Percentiles rank a stretch among this genome's conserved stretches.
Evolutionary conservation across 768 basidiomycete genomes (phyloP).

Genomic region (Leccinum variicolor): DNA sequence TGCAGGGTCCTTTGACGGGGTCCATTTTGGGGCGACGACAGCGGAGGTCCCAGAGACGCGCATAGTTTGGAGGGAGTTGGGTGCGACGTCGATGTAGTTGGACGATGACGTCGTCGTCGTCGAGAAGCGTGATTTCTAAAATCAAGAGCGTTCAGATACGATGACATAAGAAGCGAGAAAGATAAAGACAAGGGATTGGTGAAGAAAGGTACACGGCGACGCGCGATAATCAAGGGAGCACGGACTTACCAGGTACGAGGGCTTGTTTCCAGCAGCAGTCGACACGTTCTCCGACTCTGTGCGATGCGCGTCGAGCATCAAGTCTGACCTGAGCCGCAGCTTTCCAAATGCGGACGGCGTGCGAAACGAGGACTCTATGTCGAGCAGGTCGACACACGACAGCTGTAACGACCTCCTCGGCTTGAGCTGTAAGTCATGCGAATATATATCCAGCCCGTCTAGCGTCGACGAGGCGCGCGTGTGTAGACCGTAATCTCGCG

Average conservation of each 20-base stretch:
- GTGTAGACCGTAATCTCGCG: constrained; percentile 7
- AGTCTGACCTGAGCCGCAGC: constrained; percentile 19
- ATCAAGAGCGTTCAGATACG: background rate
- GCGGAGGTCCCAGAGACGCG: background rate
- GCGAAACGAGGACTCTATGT: constrained; percentile 17
- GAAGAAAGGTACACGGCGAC: background rate
- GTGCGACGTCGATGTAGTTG: constrained; percentile 21
- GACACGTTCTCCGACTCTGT: constrained; percentile 17
- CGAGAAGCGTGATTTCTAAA: constrained; percentile 35
- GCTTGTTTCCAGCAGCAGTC: background rate
- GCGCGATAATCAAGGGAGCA: background rate
- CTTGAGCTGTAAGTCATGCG: constrained; percentile 21
- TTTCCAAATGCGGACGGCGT: constrained; percentile 10
- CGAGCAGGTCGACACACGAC: constrained; percentile 20
- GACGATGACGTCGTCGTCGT: constrained; percentile 35
- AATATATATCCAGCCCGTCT: constrained; percentile 30
- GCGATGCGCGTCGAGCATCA: constrained; percentile 17
- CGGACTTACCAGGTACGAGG: constrained; percentile 15
- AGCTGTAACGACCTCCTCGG: constrained; percentile 17
- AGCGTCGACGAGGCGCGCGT: constrained; percentile 30
- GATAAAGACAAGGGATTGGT: background rate
- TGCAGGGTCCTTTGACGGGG: background rate
- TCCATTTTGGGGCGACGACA: constrained; percentile 3
- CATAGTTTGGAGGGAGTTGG: constrained; percentile 1
- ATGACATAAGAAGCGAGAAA: background rate